Evolutionary conservation across 495 filamentous ascomycete genomes (phyloP), one percentile per base, ranked within the genome.

Genomic region (Hamigera avellanea): DNA sequence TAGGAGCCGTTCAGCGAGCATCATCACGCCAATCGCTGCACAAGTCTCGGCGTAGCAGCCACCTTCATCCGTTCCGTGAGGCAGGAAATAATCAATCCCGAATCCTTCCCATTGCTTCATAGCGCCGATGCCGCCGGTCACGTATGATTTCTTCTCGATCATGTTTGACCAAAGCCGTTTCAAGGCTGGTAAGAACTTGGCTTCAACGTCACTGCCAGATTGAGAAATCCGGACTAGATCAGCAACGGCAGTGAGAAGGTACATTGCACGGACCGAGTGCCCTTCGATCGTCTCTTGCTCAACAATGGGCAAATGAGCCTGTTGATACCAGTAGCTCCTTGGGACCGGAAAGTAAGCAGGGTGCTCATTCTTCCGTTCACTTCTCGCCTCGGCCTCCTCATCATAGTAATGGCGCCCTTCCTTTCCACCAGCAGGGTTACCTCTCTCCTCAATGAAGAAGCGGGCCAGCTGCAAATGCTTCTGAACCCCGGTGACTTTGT

Each of bases 41-140:
- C 74, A 79, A 4, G 74, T 78, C 49, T 78, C 75, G 10, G 73
- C 64, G 46, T 76, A 78, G 42, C 72, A 79, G 0, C 74, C 74
- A 8, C 72, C 72, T 31, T 76, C 72, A 36, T 76, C 67, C 0
- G 65, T 72, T 2, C 67, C 56, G 14, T 71, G 67, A 4, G 70
- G 70, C 5, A 78, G 48, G 40, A 74, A 75, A 42, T 75, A 78
- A 35, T 72, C 65, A 21, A 69, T 59, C 0, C 72, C 75, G 46
- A 79, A 77, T 0, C 75, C 74, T 50, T 77, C 74, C 69, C 67
- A 77, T 47, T 78, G 70, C 35, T 64, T 61, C 33, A 75, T 65
- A 0, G 72, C 65, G 4, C 74, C 75, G 44, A 79, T 74, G 0
- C 73, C 75, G 4, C 73, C 74, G 0, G 74, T 77, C 8, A 77